These are phyloP conservation scores for Boletus sensibilis DNA, from an alignment of 768 basidiomycete genomes.

Conservation along the genomic window DNA sequence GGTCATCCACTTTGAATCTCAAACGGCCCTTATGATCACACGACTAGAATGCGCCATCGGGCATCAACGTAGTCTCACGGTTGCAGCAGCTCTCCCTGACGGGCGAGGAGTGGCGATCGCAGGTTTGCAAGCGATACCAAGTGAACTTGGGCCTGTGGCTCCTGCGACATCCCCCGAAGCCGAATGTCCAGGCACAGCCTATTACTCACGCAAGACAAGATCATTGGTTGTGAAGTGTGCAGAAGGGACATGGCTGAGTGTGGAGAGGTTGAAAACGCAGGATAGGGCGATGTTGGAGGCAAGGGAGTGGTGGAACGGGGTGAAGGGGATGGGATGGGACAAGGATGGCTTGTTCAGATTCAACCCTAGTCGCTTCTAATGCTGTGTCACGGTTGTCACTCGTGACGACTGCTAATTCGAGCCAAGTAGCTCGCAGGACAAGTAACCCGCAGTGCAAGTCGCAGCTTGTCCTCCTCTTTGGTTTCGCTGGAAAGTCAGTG, in stretches of 20 bases:
- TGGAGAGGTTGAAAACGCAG: constrained; percentile 60
- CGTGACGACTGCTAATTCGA: constrained; percentile 18
- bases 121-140: constrained; percentile 16
- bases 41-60: constrained; percentile 30
- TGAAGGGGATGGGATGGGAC: constrained; percentile 35
- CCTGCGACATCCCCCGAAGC: neutral
- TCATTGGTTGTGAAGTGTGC: constrained; percentile 58
- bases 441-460: neutral
- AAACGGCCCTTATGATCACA: constrained; percentile 18
- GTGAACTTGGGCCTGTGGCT: neutral
- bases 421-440: neutral
- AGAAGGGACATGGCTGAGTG: constrained; percentile 47
- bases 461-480: constrained; percentile 1
- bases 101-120: constrained; percentile 26
- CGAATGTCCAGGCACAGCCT: constrained; percentile 42
- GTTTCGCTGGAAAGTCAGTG: constrained; percentile 6
- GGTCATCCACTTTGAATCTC: constrained; percentile 17
- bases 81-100: constrained; percentile 24
- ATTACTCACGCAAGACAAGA: constrained; percentile 39
- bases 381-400: constrained; percentile 16
- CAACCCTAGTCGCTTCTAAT: neutral
- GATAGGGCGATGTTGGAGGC: constrained; percentile 53
- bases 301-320: constrained; percentile 81
- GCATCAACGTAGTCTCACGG: constrained; percentile 28
- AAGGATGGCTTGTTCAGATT: constrained; percentile 17